Percentiles rank a stretch among this genome's conserved stretches.
These are phyloP conservation scores for Glaciozyma antarctica DNA, from an alignment of 768 basidiomycete genomes.

Conservation along the genomic window DNA sequence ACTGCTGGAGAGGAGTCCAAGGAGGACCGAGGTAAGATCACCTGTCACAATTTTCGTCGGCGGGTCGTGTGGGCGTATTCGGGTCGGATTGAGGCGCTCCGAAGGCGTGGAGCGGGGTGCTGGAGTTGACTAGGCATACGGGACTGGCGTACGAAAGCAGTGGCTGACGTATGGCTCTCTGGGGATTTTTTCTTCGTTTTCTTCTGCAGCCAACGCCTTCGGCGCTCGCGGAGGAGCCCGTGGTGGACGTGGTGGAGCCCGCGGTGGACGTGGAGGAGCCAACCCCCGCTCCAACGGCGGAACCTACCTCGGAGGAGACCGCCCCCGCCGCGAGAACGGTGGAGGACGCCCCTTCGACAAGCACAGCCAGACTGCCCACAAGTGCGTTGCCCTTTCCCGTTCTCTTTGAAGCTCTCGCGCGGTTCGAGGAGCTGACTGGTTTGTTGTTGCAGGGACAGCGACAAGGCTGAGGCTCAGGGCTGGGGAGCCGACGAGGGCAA, in stretches of 20 bases:
- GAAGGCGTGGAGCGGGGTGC: background rate
- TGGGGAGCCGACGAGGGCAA: conserved; percentile 91
- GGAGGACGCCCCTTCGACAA: conserved; percentile 72
- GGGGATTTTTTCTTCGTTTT: background rate
- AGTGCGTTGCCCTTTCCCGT: conserved; percentile 26
- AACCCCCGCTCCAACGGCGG: conserved; percentile 45
- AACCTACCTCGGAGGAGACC: conserved; percentile 46
- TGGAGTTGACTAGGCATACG: background rate
- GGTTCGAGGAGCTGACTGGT: conserved; percentile 18
- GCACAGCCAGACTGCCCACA: conserved; percentile 74
- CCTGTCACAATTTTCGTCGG: background rate
- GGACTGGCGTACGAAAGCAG: background rate
- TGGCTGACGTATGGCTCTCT: too few species aligned
- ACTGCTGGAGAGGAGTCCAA: conserved; percentile 22
- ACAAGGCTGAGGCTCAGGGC: conserved; percentile 86
- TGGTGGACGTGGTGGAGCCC: conserved; percentile 44
- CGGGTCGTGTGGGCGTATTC: too few species aligned
- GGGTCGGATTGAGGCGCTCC: background rate
- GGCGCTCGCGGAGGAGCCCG: conserved; percentile 46
- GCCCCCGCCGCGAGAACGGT: conserved; percentile 36
- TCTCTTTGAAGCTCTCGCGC: background rate
- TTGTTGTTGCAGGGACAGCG: conserved; percentile 61
- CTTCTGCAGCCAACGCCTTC: conserved; percentile 39
- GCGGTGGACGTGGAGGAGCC: conserved; percentile 40
- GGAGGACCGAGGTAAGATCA: conserved; percentile 29